Base-by-base conservation (phyloP, 179 eudicot species). In the Patellifolia procumbens region DNA sequence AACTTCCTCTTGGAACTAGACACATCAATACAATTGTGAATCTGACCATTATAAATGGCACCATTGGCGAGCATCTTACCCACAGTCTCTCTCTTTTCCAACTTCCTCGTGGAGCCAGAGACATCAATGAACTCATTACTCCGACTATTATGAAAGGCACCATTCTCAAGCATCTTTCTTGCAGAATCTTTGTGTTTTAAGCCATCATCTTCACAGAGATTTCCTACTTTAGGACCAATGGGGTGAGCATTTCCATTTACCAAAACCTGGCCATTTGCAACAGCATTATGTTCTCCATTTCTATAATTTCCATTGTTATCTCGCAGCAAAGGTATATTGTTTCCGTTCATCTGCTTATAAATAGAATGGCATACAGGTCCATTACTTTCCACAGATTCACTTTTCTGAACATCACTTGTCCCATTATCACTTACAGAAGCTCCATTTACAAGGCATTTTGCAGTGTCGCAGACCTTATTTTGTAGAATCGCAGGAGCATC, bases 1-100 rank as follows among this genome's bases (percentile, higher is more conserved):
- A 74, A 72, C 80, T 94, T 94, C 74, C 93, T 88, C 82, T 88
- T 87, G 63, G 76, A 78, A 31, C 85, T 83, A 71, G 84, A 77
- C 63, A 73, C 74, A 71, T 78, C 77, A 73, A 70, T 78, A n/a
- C 51, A 12, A 16, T 43, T 71, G 49, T 80, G 70, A 26, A 53
- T 66, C 73, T 82, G 63, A 34, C 84, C 88, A 82, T 86, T 89
- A 66, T 55, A 70, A 59, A 51, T 34, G 46, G 66, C 78, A 63
- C 84, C 78, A 43, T 80, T 76, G 17, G 52, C 67, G 31, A 32
- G 39, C 64, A 39, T 62, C 51, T 73, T 80, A 68, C 70, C 78
- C 51, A 74, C 39, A 71, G 48, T 58, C 79, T 51, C 70, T 32
- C 46, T 26, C 45, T 62, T 84, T 69, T 68, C 71, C 71, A 15